Percentiles rank a stretch among this genome's conserved stretches.
phyloP scores from a whole-genome alignment of 2,329 filamentous ascomycete species.

The Zymoseptoria crescenta region DNA sequence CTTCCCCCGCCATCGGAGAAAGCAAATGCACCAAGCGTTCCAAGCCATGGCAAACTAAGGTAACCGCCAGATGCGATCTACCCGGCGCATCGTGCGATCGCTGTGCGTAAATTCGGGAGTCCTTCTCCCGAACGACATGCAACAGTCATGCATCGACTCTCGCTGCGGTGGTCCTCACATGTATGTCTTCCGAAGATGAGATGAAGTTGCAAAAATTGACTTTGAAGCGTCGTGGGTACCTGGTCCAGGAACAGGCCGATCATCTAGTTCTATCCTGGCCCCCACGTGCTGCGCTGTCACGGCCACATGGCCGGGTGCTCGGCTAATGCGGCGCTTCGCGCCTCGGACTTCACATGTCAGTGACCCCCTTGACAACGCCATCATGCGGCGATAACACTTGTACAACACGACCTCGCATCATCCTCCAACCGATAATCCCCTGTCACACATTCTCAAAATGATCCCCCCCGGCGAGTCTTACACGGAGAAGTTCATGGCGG shows the following conservation, averaged over 20 bases:
- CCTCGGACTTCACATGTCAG: background rate
- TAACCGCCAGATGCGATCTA: background rate
- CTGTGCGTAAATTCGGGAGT: background rate
- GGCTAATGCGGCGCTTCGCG: background rate
- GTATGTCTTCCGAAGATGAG: background rate
- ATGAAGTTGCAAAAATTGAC: background rate
- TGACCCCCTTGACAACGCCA: background rate
- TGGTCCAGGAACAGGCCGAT: too few species aligned
- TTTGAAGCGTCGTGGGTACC: too few species aligned
- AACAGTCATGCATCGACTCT: background rate
- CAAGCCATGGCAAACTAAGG: background rate
- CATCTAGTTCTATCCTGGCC: too few species aligned
- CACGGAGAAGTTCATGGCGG: conserved; percentile 1
- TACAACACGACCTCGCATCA: background rate
- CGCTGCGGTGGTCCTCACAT: background rate
- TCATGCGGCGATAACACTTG: background rate
- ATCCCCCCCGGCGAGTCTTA: conserved; percentile 8
- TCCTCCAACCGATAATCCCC: background rate
- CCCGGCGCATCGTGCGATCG: background rate
- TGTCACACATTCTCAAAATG: conserved; percentile 3
- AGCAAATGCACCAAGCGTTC: background rate
- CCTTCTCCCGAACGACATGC: background rate
- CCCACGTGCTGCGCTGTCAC: background rate
- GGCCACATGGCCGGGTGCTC: background rate
- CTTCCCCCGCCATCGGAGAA: background rate